Evolutionary conservation across 345 rosid genomes (phyloP).

Genomic region (Limnanthes douglasii): DNA sequence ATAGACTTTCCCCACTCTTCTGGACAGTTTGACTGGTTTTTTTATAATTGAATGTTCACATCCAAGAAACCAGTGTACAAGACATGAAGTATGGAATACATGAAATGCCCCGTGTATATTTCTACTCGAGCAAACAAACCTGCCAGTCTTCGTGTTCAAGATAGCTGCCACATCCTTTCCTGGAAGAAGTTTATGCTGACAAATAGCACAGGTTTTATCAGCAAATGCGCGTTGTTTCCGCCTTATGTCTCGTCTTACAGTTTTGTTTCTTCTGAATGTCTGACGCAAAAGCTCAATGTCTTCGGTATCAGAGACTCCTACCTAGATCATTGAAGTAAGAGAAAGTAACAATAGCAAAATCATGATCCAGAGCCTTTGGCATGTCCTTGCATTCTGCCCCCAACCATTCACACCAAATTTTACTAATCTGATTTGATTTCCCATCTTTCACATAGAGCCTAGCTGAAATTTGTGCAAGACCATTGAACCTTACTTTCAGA

Average conservation of each 20-base stretch:
- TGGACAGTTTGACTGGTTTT: constrained; percentile 22
- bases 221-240: constrained; percentile 65
- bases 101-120: constrained; percentile 83
- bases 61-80: constrained; percentile 76
- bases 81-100: constrained; percentile 82
- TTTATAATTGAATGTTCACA: constrained; percentile 44
- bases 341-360: constrained; percentile 57
- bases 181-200: constrained; percentile 84
- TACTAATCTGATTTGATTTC: constrained; percentile 21
- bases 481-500: constrained; percentile 40
- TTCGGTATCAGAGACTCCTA: constrained; percentile 72
- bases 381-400: constrained; percentile 27
- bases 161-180: constrained; percentile 77
- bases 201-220: constrained; percentile 80
- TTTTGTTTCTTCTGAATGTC: constrained; percentile 39
- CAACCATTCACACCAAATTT: constrained; percentile 93
- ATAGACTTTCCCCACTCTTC: constrained; percentile 38
- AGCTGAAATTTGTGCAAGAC: constrained; percentile 47
- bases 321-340: constrained; percentile 53
- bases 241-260: constrained; percentile 62
- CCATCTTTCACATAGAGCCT: constrained; percentile 31
- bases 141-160: constrained; percentile 64
- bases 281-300: constrained; percentile 46
- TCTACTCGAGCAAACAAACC: constrained; percentile 67
- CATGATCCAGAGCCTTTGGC: constrained; percentile 36